Base-by-base conservation (phyloP, 2,329 filamentous ascomycete species). In the Blastomyces parvus region DNA sequence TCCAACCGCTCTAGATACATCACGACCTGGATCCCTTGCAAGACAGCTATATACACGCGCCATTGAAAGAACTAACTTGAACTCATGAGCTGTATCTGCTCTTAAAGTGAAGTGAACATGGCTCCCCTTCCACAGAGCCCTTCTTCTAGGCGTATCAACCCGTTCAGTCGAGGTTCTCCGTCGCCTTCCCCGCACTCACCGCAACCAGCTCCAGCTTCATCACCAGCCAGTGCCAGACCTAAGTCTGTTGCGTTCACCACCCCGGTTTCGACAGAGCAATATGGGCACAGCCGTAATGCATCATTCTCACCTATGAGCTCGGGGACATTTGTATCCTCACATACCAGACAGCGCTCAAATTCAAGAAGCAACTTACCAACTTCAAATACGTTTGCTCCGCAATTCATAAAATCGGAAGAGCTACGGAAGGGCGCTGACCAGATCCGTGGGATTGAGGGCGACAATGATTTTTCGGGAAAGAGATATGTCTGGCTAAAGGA, bases 391-490 rank as follows among this genome's bases (percentile, higher is more conserved):
- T 99, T 99, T 79, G 93, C 94, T 44, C 94, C 93, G 2, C 90
- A 91, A 11, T 99, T 99, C 76, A 97, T 99, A 78, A 94, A 93
- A 75, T 85, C 87, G 0, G 91, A 96, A 67, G 90, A 92, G 67
- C 80, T 89, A 75, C 83, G 86, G 68, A 80, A 81, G 60, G 79
- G 78, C 1, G 79, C 80, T 38, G 82, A 84, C 65, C 76, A 78
- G 65, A 80, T 86, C 38, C 79, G 82, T 25, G 89, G 90, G 22
- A 91, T 97, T 64, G 95, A 99, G 77, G 94, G 94, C 66, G 93
- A 97, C 73, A 97, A 97, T 74, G 94, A 99, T 81, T 97, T 99
- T 76, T 99, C 94, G 0, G 95, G 94, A 63, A 97, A 95, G 79
- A 86, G 94, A 80, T 99, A 97, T 80, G 92, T 99, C 67, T 99